Evolutionary conservation across 2,329 filamentous ascomycete species (phyloP).

Genomic region (Verticillium nonalfalfae): DNA sequence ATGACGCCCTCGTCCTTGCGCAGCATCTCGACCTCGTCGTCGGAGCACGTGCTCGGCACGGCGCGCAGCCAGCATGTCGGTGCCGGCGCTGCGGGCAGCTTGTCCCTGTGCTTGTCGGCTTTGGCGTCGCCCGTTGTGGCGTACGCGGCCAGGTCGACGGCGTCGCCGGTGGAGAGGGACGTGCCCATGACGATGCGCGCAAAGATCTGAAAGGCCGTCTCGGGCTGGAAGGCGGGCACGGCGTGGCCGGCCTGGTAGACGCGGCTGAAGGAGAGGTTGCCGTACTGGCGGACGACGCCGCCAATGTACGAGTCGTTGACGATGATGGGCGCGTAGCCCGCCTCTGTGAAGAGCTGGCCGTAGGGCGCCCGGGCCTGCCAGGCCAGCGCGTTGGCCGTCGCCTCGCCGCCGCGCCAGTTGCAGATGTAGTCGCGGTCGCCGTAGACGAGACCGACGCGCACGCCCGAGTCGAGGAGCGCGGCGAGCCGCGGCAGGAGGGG

Average conservation of each 20-base stretch:
- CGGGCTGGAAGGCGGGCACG: constrained; percentile 54
- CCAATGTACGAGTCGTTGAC: constrained; percentile 63
- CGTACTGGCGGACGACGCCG: constrained; percentile 69
- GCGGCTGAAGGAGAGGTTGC: constrained; percentile 64
- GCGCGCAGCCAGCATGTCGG: constrained; percentile 56
- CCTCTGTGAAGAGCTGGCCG: constrained; percentile 48
- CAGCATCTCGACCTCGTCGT: constrained; percentile 41
- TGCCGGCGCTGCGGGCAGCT: constrained; percentile 37
- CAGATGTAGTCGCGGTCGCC: constrained; percentile 58
- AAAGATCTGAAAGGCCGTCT: constrained; percentile 54
- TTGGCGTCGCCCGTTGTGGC: constrained; percentile 51
- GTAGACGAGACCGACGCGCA: constrained; percentile 68
- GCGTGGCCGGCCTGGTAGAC: constrained; percentile 62
- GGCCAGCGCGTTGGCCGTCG: constrained; percentile 58
- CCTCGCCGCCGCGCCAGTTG: constrained; percentile 71
- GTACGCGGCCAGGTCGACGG: constrained; percentile 44
- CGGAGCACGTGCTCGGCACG: constrained; percentile 43
- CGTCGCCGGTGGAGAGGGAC: constrained; percentile 48
- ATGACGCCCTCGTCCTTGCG: constrained; percentile 44
- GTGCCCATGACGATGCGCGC: constrained; percentile 51
- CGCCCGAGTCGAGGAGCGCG: constrained; percentile 51
- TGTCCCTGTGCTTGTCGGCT: constrained; percentile 46
- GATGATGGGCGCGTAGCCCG: constrained; percentile 67
- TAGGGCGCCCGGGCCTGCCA: constrained; percentile 40
- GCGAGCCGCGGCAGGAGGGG: constrained; percentile 55